Conservation (phyloP, 2,329 filamentous ascomycete species). For the Chalara sp. region DNA sequence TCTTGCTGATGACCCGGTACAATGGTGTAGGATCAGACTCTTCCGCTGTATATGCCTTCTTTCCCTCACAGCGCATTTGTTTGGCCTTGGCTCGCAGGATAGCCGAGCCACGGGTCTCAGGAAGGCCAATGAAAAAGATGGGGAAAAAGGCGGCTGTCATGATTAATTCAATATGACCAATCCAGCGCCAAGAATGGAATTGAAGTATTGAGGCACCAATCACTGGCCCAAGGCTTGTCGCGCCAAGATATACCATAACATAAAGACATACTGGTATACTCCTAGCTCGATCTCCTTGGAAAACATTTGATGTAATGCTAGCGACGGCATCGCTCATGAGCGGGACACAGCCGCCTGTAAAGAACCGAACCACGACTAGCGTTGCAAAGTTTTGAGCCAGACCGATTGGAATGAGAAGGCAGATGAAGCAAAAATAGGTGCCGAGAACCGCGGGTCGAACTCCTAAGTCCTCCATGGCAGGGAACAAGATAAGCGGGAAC, state of each 20-base stretch:
- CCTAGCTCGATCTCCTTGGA: slow-evolving; percentile 16
- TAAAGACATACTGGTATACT: slow-evolving; percentile 35
- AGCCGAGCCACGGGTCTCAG: slow-evolving; percentile 37
- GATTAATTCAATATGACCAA: slow-evolving; percentile 27
- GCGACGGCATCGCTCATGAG: slow-evolving; percentile 13
- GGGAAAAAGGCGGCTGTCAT: slow-evolving; percentile 35
- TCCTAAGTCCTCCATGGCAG: slow-evolving; percentile 33
- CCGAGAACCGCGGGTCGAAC: slow-evolving; percentile 21
- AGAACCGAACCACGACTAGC: slow-evolving; percentile 23
- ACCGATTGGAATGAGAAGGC: slow-evolving; percentile 20
- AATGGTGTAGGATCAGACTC: slow-evolving; percentile 4
- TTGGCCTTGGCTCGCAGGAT: slow-evolving; percentile 19
- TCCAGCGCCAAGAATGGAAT: slow-evolving; percentile 23
- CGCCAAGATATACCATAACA: slow-evolving; percentile 71
- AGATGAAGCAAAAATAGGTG: slow-evolving; percentile 21
- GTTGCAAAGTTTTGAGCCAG: slow-evolving; percentile 28
- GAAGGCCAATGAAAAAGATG: slow-evolving; percentile 31
- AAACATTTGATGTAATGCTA: slow-evolving; percentile 15
- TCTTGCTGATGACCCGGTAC: background rate
- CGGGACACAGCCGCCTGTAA: slow-evolving; percentile 21
- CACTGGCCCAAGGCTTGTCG: slow-evolving; percentile 38
- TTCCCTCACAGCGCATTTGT: slow-evolving; percentile 6
- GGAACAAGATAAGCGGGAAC: slow-evolving; percentile 33
- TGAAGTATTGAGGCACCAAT: slow-evolving; percentile 20
- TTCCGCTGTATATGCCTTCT: slow-evolving; percentile 7